phyloP scores from a whole-genome alignment of 192 early-diverging fungal genomes.

The Dissophora ornata region DNA sequence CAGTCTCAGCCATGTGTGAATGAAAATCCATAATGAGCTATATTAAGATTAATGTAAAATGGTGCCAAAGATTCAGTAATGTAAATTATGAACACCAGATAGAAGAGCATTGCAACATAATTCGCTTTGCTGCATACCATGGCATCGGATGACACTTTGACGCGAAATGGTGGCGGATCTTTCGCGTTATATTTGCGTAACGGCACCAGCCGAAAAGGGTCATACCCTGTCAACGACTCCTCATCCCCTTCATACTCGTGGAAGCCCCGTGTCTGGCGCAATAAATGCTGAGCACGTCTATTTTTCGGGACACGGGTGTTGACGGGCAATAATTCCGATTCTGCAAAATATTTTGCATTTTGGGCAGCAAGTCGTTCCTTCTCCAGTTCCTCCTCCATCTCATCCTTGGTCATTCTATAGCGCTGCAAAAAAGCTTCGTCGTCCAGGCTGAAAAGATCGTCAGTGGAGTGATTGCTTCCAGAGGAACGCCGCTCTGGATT shows the following conservation, averaged over 20 bases:
- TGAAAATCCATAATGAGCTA: constrained; percentile 94
- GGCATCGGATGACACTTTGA: constrained; percentile 59
- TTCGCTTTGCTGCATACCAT: constrained; percentile 64
- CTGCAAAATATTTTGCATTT: constrained; percentile 71
- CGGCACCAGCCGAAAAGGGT: constrained; percentile 68
- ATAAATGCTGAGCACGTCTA: constrained; percentile 32
- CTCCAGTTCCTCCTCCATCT: constrained; percentile 54
- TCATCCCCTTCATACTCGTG: constrained; percentile 22
- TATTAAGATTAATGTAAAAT: neutral
- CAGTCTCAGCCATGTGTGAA: constrained; percentile 89
- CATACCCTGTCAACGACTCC: constrained; percentile 47
- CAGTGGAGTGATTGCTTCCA: neutral
- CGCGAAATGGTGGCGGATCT: constrained; percentile 63
- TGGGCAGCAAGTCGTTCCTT: constrained; percentile 59
- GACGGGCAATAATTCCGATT: constrained; percentile 28
- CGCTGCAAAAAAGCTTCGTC: constrained; percentile 30
- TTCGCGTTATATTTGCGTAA: constrained; percentile 55
- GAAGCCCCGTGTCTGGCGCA: constrained; percentile 19
- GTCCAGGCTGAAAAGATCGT: constrained; percentile 23
- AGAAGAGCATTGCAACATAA: no score
- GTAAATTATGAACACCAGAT: neutral
- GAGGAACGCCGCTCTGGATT: neutral
- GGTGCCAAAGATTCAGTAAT: neutral
- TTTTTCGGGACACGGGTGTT: constrained; percentile 49
- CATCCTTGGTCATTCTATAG: constrained; percentile 49